These are phyloP conservation scores for Lepiota brunneoincarnata DNA, from an alignment of 768 basidiomycete species.

Conservation along the genomic window DNA sequence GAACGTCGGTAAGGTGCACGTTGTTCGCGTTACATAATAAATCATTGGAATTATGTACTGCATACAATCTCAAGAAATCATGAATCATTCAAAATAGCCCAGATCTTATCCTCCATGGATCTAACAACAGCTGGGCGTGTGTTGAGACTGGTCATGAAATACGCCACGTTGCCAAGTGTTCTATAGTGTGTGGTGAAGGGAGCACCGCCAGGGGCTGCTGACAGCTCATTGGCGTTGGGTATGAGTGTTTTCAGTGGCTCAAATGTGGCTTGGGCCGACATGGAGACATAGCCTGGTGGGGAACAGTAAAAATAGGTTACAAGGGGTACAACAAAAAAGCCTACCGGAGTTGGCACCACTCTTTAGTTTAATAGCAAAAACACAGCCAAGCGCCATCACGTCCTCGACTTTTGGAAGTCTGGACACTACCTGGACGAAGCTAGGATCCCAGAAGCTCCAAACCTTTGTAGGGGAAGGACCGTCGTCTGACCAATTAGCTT, in stretches of 20 bases:
- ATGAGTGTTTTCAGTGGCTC: slow-evolving; percentile 40
- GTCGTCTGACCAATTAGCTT: slow-evolving; percentile 50
- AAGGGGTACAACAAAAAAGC: slow-evolving; percentile 12
- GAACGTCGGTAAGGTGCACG: too few relatives aligned
- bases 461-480: slow-evolving; percentile 28
- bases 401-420: slow-evolving; percentile 55
- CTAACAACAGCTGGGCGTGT: slow-evolving; percentile 53
- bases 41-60: too few relatives aligned
- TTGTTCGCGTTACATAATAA: too few relatives aligned
- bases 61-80: too few relatives aligned
- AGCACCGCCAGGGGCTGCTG: slow-evolving; percentile 48
- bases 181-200: slow-evolving; percentile 78
- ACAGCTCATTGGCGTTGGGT: slow-evolving; percentile 21
- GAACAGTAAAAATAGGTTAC: background rate
- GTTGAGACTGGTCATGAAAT: slow-evolving; percentile 89
- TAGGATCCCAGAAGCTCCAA: slow-evolving; percentile 90
- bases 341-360: slow-evolving; percentile 50
- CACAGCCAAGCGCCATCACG: slow-evolving; percentile 85
- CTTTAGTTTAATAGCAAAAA: slow-evolving; percentile 74
- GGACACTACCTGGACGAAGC: slow-evolving; percentile 67
- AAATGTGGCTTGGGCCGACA: slow-evolving; percentile 64
- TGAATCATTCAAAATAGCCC: slow-evolving; percentile 29
- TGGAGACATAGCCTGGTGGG: slow-evolving; percentile 50
- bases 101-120: slow-evolving; percentile 62
- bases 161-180: slow-evolving; percentile 89